These are phyloP conservation scores for Ciborinia camelliae DNA, from an alignment of 2,329 filamentous ascomycete genomes.

Conservation along the genomic window DNA sequence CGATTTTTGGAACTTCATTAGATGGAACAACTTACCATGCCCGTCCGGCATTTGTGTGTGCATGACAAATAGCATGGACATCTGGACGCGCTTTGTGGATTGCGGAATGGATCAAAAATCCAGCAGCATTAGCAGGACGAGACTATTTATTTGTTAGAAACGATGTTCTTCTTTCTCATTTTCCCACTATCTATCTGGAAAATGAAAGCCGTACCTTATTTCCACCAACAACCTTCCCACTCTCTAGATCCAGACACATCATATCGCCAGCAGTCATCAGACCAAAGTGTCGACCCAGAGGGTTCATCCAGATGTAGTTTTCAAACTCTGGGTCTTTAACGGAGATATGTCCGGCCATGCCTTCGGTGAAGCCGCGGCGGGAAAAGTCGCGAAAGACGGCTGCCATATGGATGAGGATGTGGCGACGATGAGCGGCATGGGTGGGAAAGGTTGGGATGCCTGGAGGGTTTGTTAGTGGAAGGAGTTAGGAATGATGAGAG, in stretches of 20 bases:
- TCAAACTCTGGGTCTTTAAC: slow-evolving; percentile 62
- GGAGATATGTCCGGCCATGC: slow-evolving; percentile 65
- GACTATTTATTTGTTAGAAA: slow-evolving; percentile 30
- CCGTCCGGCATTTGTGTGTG: slow-evolving; percentile 62
- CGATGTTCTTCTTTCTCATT: not conserved
- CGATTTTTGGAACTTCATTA: not conserved
- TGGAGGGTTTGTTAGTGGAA: slow-evolving; percentile 25
- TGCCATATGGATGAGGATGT: slow-evolving; percentile 64
- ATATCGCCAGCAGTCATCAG: slow-evolving; percentile 63
- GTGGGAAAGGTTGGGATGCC: slow-evolving; percentile 55
- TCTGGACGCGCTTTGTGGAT: slow-evolving; percentile 64
- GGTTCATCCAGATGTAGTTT: slow-evolving; percentile 67
- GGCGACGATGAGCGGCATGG: slow-evolving; percentile 55
- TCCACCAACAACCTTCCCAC: slow-evolving; percentile 60
- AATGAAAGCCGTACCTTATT: slow-evolving; percentile 42
- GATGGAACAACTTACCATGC: not conserved
- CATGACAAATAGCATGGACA: slow-evolving; percentile 65
- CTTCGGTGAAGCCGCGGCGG: slow-evolving; percentile 63
- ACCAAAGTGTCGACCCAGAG: slow-evolving; percentile 61
- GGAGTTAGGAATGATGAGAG: not conserved
- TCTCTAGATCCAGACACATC: slow-evolving; percentile 59
- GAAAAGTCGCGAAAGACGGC: slow-evolving; percentile 66
- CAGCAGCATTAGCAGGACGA: slow-evolving; percentile 62
- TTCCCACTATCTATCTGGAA: not conserved
- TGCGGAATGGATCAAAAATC: slow-evolving; percentile 67